These are phyloP conservation scores for Aschersonia sp. DNA, from an alignment of 2,329 filamentous ascomycete genomes.

Conservation along the genomic window DNA sequence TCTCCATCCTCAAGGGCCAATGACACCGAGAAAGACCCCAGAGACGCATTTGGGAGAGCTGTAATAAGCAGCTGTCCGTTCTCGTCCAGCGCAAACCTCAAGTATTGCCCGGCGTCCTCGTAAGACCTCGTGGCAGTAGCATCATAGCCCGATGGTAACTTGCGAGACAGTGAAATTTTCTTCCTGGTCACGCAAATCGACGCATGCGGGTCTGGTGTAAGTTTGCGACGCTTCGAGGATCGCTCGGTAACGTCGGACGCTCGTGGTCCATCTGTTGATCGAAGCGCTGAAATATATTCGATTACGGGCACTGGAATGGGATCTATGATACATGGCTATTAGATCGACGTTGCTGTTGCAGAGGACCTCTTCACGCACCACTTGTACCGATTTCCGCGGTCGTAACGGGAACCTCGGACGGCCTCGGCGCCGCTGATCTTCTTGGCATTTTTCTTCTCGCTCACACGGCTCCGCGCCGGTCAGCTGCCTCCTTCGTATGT, in stretches of 20 bases:
- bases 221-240: slow-evolving; percentile 17
- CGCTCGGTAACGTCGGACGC: slow-evolving; percentile 5
- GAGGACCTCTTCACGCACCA: slow-evolving; percentile 9
- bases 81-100: slow-evolving; percentile 7
- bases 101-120: slow-evolving; percentile 8
- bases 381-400: slow-evolving; percentile 9
- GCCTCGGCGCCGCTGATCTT: neutral
- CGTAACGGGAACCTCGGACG: neutral
- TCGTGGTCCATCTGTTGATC: slow-evolving; percentile 5
- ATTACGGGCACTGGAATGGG: slow-evolving; percentile 10
- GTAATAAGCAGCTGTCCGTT: slow-evolving; percentile 7
- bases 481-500: neutral
- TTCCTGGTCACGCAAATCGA: slow-evolving; percentile 13
- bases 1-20: slow-evolving; percentile 12
- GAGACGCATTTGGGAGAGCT: slow-evolving; percentile 5
- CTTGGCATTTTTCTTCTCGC: slow-evolving; percentile 2
- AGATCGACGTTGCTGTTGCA: neutral
- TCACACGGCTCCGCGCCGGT: neutral
- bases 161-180: slow-evolving; percentile 13
- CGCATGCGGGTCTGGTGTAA: slow-evolving; percentile 2
- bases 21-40: slow-evolving; percentile 2
- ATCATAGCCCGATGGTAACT: slow-evolving; percentile 6
- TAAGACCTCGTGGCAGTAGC: slow-evolving; percentile 3
- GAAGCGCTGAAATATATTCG: slow-evolving; percentile 9
- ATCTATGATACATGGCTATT: slow-evolving; percentile 7